Evolutionary conservation across 2,329 filamentous ascomycete genomes (phyloP).

Genomic region (Sclerotinia nivalis): DNA sequence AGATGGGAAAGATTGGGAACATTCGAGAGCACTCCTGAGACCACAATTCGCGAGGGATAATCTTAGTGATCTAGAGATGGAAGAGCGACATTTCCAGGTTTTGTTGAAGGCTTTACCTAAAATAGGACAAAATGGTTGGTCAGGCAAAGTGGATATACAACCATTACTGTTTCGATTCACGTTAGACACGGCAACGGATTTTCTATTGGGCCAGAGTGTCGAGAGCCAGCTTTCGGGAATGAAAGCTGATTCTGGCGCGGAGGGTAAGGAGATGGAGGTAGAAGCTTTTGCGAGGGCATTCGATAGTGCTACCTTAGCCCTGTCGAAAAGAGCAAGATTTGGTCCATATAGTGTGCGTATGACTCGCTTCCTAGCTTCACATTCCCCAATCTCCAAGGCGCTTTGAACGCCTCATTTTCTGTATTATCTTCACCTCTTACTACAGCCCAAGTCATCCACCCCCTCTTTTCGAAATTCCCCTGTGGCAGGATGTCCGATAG

Average conservation of each 20-base stretch:
- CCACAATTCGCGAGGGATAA: slow-evolving; percentile 57
- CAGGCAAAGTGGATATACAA: slow-evolving; percentile 58
- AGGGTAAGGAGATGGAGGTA: slow-evolving; percentile 6
- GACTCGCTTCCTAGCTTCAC: neutral
- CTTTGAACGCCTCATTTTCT: too few species aligned
- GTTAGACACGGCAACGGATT: slow-evolving; percentile 53
- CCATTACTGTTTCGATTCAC: slow-evolving; percentile 61
- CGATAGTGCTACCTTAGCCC: slow-evolving; percentile 45
- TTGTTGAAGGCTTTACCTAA: slow-evolving; percentile 59
- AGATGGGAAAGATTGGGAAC: slow-evolving; percentile 39
- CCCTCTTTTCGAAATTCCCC: too few species aligned
- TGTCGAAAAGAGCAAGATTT: slow-evolving; percentile 26
- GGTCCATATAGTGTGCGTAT: slow-evolving; percentile 1
- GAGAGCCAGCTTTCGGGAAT: slow-evolving; percentile 37
- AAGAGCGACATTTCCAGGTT: slow-evolving; percentile 67
- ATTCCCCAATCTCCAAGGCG: too few species aligned
- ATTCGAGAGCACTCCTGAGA: slow-evolving; percentile 49
- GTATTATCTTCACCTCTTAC: neutral
- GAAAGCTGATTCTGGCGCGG: neutral
- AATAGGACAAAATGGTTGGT: slow-evolving; percentile 49
- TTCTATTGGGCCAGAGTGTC: slow-evolving; percentile 60
- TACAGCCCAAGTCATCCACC: neutral
- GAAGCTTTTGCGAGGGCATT: slow-evolving; percentile 43
- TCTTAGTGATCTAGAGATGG: slow-evolving; percentile 66
- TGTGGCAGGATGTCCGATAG: neutral